Percentiles rank a stretch among this genome's conserved stretches.
Conservation (phyloP, 2,329 filamentous ascomycete genomes). For the Curvularia hawaiiensis region DNA sequence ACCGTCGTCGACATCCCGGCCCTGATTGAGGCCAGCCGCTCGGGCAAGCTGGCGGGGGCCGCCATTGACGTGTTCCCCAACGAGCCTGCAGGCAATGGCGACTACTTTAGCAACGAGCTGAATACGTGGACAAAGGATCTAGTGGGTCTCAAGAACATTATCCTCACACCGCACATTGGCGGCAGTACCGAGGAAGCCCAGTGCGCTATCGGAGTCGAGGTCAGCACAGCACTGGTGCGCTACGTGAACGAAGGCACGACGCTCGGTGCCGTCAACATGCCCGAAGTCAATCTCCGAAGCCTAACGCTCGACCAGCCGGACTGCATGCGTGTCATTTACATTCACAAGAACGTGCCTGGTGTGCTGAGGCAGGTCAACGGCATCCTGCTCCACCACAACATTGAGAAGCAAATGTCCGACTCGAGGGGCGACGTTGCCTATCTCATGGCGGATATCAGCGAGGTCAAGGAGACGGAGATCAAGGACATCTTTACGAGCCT, state of each 20-base stretch:
- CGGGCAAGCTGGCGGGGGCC: conserved; percentile 86
- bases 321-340: conserved; percentile 91
- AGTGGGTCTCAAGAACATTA: conserved; percentile 84
- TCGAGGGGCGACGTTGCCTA: conserved; percentile 94
- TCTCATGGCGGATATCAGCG: conserved; percentile 95
- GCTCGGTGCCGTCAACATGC: conserved; percentile 91
- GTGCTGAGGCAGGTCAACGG: conserved; percentile 95
- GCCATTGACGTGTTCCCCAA: conserved; percentile 96
- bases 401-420: conserved; percentile 98
- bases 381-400: conserved; percentile 92
- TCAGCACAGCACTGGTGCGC: conserved; percentile 82
- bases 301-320: conserved; percentile 87
- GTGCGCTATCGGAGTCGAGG: conserved; percentile 92
- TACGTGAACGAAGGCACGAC: conserved; percentile 97
- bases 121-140: conserved; percentile 88
- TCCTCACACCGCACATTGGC: conserved; percentile 95
- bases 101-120: conserved; percentile 86
- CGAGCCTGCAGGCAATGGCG: conserved; percentile 91
- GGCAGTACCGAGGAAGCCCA: conserved; percentile 98
- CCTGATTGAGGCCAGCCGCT: conserved; percentile 83
- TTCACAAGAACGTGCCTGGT: conserved; percentile 95
- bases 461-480: conserved; percentile 79
- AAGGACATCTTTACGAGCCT: conserved; percentile 84
- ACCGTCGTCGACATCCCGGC: conserved; percentile 94
- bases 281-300: conserved; percentile 90